Percentiles rank a stretch among this genome's conserved stretches.
phyloP scores from a whole-genome alignment of 1,139 yeast genomes.

The Blastobotrys arbuscula region DNA sequence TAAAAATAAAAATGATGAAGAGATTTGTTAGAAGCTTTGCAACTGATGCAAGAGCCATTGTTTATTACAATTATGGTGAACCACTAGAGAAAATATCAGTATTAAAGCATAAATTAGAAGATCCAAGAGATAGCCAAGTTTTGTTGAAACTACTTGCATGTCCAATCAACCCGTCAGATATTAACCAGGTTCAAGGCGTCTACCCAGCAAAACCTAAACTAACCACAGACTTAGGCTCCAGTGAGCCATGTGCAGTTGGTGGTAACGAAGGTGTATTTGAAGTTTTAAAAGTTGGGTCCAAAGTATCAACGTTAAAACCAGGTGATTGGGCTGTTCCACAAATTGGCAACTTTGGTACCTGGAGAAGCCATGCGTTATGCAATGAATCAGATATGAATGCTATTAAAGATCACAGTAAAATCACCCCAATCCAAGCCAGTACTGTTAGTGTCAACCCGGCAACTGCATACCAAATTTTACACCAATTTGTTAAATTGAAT shows the following conservation, averaged over 20 bases:
- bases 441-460: conserved; percentile 88
- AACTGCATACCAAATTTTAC: conserved; percentile 87
- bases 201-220: conserved; percentile 78
- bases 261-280: conserved; percentile 96
- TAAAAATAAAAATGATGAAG: background rate
- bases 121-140: conserved; percentile 39
- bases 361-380: conserved; percentile 74
- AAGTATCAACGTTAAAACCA: conserved; percentile 39
- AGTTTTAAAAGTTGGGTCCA: conserved; percentile 62
- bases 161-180: conserved; percentile 90
- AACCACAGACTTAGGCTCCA: conserved; percentile 48
- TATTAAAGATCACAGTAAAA: conserved; percentile 40
- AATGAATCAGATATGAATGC: conserved; percentile 38
- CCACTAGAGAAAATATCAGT: conserved; percentile 26
- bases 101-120: conserved; percentile 22
- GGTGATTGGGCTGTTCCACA: conserved; percentile 96
- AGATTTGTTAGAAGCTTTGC: conserved; percentile 7
- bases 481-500: conserved; percentile 55
- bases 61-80: conserved; percentile 28
- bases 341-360: conserved; percentile 82
- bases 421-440: conserved; percentile 57
- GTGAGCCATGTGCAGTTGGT: conserved; percentile 65
- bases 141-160: conserved; percentile 67
- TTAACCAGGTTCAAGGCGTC: conserved; percentile 88
- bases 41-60: conserved; percentile 22